Evolutionary conservation across 352 stramenopile genomes (phyloP).

Genomic region (Phytopythium delawarense): DNA sequence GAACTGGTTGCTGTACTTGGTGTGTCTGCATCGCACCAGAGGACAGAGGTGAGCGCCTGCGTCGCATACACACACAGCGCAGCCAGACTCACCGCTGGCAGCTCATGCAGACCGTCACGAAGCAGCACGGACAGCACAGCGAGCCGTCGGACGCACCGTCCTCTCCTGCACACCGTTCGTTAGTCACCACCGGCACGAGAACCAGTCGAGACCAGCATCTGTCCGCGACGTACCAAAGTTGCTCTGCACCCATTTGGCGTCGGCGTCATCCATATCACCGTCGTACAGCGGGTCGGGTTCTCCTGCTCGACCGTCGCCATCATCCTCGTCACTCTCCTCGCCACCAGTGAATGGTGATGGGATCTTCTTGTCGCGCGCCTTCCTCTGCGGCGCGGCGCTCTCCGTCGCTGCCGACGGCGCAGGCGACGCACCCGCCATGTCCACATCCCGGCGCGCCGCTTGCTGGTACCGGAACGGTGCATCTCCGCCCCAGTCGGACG

Average conservation of each 20-base stretch:
- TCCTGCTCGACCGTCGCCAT: slow-evolving; percentile 12
- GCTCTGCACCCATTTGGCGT: slow-evolving; percentile 68
- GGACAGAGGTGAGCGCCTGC: background rate
- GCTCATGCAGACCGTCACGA: slow-evolving; percentile 72
- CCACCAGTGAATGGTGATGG: slow-evolving; percentile 3
- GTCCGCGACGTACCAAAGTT: slow-evolving; percentile 42
- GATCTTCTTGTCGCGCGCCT: slow-evolving; percentile 12
- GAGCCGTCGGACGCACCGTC: slow-evolving; percentile 41
- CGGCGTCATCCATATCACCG: slow-evolving; percentile 50
- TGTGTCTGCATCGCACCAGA: slow-evolving; percentile 29
- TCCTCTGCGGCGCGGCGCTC: slow-evolving; percentile 33
- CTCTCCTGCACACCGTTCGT: slow-evolving; percentile 8
- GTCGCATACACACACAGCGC: background rate
- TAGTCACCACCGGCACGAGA: background rate
- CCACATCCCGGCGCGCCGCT: slow-evolving; percentile 7
- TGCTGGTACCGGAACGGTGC: slow-evolving; percentile 43
- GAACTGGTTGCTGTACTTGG: slow-evolving; percentile 70
- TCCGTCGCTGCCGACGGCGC: slow-evolving; percentile 13
- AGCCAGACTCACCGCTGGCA: slow-evolving; percentile 40
- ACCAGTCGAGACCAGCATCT: background rate
- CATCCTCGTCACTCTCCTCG: slow-evolving; percentile 5
- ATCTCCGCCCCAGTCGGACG: slow-evolving; percentile 8
- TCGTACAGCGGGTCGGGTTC: slow-evolving; percentile 63
- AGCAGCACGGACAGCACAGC: slow-evolving; percentile 78
- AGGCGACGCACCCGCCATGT: slow-evolving; percentile 20